These are phyloP conservation scores for Verticillium isaacii DNA, from an alignment of 2,329 filamentous ascomycete species.

Conservation along the genomic window DNA sequence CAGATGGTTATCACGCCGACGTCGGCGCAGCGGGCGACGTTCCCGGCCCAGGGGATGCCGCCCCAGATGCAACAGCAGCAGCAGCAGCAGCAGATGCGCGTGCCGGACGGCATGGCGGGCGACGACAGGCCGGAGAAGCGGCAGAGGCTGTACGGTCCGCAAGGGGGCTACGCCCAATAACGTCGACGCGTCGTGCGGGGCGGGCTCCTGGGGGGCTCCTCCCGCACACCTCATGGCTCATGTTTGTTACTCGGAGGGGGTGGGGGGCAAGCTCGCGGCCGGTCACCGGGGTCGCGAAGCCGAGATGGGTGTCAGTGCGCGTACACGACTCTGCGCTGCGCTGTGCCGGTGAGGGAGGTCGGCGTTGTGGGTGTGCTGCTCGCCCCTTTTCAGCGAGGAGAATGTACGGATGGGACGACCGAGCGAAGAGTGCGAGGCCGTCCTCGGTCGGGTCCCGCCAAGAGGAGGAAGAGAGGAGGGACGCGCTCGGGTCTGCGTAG, in stretches of 20 bases:
- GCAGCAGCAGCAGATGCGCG: slow-evolving; percentile 20
- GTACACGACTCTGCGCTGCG: background rate
- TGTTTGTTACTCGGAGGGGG: background rate
- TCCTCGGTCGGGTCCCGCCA: background rate
- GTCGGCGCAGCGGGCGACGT: slow-evolving; percentile 20
- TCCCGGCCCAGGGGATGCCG: slow-evolving; percentile 35
- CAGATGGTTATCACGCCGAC: slow-evolving; percentile 30
- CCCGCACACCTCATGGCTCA: background rate
- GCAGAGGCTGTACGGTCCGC: slow-evolving; percentile 42
- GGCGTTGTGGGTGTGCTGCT: background rate
- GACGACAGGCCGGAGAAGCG: slow-evolving; percentile 47
- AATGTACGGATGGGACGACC: background rate
- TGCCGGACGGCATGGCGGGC: slow-evolving; percentile 24
- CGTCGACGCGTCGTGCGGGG: background rate
- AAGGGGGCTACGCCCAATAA: slow-evolving; percentile 34
- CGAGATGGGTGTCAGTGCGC: background rate
- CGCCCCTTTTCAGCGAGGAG: background rate
- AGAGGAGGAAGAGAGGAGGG: background rate
- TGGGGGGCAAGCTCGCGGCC: background rate
- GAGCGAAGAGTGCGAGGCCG: background rate
- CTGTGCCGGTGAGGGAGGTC: background rate
- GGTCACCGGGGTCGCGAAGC: background rate
- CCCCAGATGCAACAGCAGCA: slow-evolving; percentile 22
- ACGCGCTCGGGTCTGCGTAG: background rate
- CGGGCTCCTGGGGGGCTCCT: background rate